Base-by-base conservation (phyloP, 305 asterid species). In the Fraxinus xanthoxyloides region DNA sequence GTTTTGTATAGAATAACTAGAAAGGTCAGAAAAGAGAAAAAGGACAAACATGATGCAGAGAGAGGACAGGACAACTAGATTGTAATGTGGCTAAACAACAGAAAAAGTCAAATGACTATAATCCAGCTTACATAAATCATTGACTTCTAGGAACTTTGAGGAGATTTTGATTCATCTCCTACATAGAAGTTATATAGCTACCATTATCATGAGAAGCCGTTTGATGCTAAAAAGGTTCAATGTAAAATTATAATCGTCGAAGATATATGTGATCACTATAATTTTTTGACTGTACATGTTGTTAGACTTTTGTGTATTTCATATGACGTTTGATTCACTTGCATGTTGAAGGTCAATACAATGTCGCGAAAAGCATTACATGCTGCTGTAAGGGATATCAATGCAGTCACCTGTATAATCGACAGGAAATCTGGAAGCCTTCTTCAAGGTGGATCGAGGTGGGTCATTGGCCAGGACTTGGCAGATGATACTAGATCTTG, bases 281-380 rank as follows among this genome's bases (percentile, higher is more conserved):
- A 10, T 67, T 67, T 67, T 28, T 28, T 67, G 10, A 67, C 74
- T 38, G 21, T 51, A 30, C 15, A 15, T 10, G 15, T 75, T 51
- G 13, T 31, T 61, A 23, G 54, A 69, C 76, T 8, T 6, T 36
- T 15, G 3, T 19, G 40, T 77, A 46, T 31, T 12, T 19, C 73
- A 9, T 26, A 26, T 81, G 38, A 69, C 82, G n/a, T 31, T 77
- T 65, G 56, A 63, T 63, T 80, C 8, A n/a, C 69, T 79, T 83
- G 17, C 30, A 46, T 81, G 72, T 77, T 78, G 85, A 86, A 89
- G 92, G 90, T 89, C 82, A 89, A 85, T 72, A 72, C 85, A 1
- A 61, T 88, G 46, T 87, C 89, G 77, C 79, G 43, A 51, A 75
- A 76, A 56, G 79, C 86, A 1, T 65, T 87, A 15, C 69, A 75